phyloP scores from a whole-genome alignment of 495 filamentous ascomycete species.

The Podospora fimiseda region DNA sequence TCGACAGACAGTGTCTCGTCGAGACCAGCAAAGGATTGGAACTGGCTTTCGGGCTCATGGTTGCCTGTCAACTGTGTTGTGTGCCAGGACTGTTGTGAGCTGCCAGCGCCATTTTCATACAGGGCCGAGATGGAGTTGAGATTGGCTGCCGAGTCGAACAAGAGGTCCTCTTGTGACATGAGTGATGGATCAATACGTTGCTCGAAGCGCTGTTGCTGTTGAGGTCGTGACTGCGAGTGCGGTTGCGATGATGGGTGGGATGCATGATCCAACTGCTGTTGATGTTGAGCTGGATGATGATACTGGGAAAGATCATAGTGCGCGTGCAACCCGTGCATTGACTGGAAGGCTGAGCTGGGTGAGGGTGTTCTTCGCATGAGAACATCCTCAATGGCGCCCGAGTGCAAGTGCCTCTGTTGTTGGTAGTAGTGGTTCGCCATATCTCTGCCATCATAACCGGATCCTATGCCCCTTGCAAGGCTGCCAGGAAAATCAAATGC shows the following conservation, averaged over 20 bases:
- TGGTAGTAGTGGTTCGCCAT: constrained; percentile 54
- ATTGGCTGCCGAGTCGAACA: constrained; percentile 10
- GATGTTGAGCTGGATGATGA: constrained; percentile 9
- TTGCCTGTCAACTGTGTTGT: constrained; percentile 13
- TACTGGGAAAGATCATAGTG: constrained; percentile 20
- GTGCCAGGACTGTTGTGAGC: constrained; percentile 13
- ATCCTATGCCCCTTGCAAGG: constrained; percentile 45
- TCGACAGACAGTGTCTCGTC: constrained; percentile 22
- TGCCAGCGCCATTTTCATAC: constrained; percentile 6
- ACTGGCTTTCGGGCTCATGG: constrained; percentile 17
- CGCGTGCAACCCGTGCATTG: constrained; percentile 10
- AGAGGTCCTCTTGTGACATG: constrained; percentile 11
- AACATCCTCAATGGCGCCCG: constrained; percentile 46
- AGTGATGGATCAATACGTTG: constrained; percentile 28
- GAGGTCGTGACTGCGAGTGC: constrained; percentile 11
- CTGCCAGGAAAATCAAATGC: constrained; percentile 53
- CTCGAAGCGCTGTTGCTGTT: constrained; percentile 16
- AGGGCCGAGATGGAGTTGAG: constrained; percentile 12
- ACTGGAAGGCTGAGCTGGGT: constrained; percentile 29
- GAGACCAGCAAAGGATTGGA: constrained; percentile 15
- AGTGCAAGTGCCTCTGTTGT: constrained; percentile 28
- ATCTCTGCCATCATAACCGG: constrained; percentile 47
- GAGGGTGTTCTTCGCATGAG: constrained; percentile 43
- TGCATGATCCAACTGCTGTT: not conserved
- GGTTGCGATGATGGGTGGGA: constrained; percentile 6